Evolutionary conservation across 2,329 filamentous ascomycete genomes (phyloP).

Genomic region (Chaetomium sp.): DNA sequence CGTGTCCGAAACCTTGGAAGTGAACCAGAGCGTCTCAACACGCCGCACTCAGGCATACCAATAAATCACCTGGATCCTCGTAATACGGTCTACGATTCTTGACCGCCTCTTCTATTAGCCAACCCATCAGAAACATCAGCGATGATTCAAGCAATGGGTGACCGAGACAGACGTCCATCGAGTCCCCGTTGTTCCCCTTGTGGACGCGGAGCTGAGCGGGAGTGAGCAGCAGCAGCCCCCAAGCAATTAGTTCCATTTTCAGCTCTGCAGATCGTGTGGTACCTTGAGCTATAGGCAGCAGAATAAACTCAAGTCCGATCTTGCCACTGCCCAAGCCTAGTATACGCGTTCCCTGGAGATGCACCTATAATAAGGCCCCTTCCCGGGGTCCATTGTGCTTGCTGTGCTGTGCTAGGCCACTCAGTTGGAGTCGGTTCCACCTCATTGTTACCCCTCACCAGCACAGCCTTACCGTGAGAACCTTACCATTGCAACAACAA

Average conservation of each 20-base stretch:
- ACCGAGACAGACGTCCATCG: not conserved
- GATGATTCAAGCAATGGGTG: conserved; percentile 16
- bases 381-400: not conserved
- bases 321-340: not conserved
- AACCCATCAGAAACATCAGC: not conserved
- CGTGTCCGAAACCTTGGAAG: conserved; percentile 22
- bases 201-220: conserved; percentile 13
- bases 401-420: not conserved
- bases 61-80: not conserved
- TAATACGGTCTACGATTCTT: not conserved
- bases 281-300: not conserved
- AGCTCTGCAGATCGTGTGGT: conserved; percentile 14
- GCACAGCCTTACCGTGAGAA: conserved; percentile 23
- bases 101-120: not conserved
- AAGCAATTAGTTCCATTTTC: not conserved
- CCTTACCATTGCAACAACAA: conserved; percentile 6
- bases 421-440: conserved; percentile 5
- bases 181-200: not conserved
- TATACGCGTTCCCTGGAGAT: not conserved
- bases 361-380: not conserved
- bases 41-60: conserved; percentile 24
- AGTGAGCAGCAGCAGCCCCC: conserved; percentile 12
- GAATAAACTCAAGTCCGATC: not conserved
- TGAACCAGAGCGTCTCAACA: not conserved
- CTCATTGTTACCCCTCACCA: conserved; percentile 9